phyloP scores from a whole-genome alignment of 805 yeast species.

The Saccharomycopsis sp. region DNA sequence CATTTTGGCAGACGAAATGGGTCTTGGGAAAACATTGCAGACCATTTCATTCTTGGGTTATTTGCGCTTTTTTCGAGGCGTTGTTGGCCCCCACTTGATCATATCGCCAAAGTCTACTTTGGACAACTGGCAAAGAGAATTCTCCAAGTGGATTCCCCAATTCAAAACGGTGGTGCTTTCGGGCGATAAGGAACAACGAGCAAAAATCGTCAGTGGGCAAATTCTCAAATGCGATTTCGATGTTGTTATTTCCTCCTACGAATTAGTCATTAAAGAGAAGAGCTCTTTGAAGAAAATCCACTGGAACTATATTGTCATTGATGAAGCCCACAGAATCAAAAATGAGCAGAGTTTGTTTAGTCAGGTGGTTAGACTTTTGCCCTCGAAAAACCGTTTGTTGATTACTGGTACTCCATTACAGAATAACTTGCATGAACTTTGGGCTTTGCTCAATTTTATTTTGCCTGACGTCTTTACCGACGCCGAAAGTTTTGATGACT shows the following conservation, averaged over 20 bases:
- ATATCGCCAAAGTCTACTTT: constrained; percentile 75
- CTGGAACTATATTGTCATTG: constrained; percentile 73
- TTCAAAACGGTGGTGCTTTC: constrained; percentile 60
- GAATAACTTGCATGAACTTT: constrained; percentile 68
- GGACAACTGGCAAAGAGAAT: constrained; percentile 75
- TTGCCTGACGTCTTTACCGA: constrained; percentile 74
- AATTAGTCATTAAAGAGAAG: constrained; percentile 69
- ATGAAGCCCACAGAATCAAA: constrained; percentile 78
- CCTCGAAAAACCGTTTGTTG: constrained; percentile 57
- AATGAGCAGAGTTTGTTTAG: constrained; percentile 67
- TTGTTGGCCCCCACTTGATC: constrained; percentile 65
- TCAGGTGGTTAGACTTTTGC: constrained; percentile 65
- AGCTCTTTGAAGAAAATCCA: constrained; percentile 53
- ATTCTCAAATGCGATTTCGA: constrained; percentile 58
- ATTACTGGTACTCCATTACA: constrained; percentile 81
- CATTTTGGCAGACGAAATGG: constrained; percentile 81
- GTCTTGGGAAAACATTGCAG: constrained; percentile 73
- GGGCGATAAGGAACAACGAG: constrained; percentile 66
- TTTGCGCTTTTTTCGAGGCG: constrained; percentile 49
- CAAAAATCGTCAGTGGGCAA: constrained; percentile 40
- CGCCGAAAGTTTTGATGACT: constrained; percentile 62
- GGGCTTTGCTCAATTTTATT: constrained; percentile 72
- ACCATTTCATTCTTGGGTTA: constrained; percentile 72
- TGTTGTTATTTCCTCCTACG: constrained; percentile 63
- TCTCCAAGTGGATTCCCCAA: constrained; percentile 73